A percentile compares a stretch with the other conserved stretches of the same genome.
Conservation (phyloP, 1,284 basidiomycete genomes). For the Mycena citricolor region DNA sequence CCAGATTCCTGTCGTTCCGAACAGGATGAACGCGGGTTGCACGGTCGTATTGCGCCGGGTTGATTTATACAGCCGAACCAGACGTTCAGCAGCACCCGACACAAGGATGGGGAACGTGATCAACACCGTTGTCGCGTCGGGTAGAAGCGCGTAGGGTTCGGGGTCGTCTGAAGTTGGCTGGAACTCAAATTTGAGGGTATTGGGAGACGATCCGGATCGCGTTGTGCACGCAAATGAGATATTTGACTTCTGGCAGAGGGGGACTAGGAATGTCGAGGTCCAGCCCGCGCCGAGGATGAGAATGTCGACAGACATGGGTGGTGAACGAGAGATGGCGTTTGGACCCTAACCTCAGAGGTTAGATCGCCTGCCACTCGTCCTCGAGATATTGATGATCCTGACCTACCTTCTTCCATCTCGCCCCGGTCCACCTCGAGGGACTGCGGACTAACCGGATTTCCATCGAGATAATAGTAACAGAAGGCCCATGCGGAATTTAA, state of each 20-base stretch:
- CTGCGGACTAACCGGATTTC: too few species aligned
- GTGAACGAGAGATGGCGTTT: too few species aligned
- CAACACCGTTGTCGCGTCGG: slow-evolving; percentile 56
- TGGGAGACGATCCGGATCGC: slow-evolving; percentile 46
- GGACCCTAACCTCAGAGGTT: too few species aligned
- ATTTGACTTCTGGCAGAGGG: slow-evolving; percentile 44
- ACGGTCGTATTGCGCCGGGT: slow-evolving; percentile 23
- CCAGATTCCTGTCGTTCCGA: slow-evolving; percentile 66
- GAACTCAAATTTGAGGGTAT: slow-evolving; percentile 51
- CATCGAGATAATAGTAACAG: too few species aligned
- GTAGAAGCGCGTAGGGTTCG: slow-evolving; percentile 46
- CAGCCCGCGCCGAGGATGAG: slow-evolving; percentile 72
- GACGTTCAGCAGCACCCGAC: slow-evolving; percentile 41
- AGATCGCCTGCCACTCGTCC: too few species aligned
- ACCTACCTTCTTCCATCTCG: too few species aligned
- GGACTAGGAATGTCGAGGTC: slow-evolving; percentile 63
- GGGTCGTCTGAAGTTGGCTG: slow-evolving; percentile 44
- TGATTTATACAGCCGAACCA: slow-evolving; percentile 35
- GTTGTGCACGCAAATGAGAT: slow-evolving; percentile 56
- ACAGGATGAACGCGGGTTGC: slow-evolving; percentile 47
- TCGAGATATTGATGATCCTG: too few species aligned
- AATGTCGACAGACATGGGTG: slow-evolving; percentile 52
- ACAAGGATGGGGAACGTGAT: slow-evolving; percentile 62
- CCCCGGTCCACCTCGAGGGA: too few species aligned
- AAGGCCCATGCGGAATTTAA: too few species aligned